Percentiles rank a stretch among this genome's conserved stretches.
phyloP scores from a whole-genome alignment of 225 moss, liverwort and hornwort species.

The Bryum argenteum region DNA sequence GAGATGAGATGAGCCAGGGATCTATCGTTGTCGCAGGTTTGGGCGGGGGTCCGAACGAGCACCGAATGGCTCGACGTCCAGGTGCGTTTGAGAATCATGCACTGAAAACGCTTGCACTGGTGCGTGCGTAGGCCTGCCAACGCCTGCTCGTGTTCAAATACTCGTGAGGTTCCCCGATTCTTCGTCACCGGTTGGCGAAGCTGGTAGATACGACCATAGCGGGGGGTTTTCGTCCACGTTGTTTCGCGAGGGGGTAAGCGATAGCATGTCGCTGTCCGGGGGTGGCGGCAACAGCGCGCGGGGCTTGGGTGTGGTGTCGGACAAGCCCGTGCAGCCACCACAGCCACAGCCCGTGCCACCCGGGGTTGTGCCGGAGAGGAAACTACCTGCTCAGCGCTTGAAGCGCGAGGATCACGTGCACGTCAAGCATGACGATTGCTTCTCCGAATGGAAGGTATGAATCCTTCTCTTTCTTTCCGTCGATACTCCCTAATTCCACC shows the following conservation, averaged over 20 bases:
- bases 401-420: slow-evolving; percentile 77
- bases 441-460: slow-evolving; percentile 88
- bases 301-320: slow-evolving; percentile 28
- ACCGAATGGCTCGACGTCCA: background rate
- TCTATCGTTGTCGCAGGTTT: background rate
- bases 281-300: slow-evolving; percentile 24
- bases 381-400: slow-evolving; percentile 31
- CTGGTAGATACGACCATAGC: background rate
- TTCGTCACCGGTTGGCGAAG: background rate
- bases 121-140: background rate
- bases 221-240: background rate
- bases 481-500: no score
- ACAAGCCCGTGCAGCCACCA: slow-evolving; percentile 24
- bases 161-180: background rate
- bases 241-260: slow-evolving; percentile 8
- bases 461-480: background rate
- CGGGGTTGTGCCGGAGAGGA: slow-evolving; percentile 23
- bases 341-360: slow-evolving; percentile 9
- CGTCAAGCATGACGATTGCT: slow-evolving; percentile 93
- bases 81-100: slow-evolving; percentile 22
- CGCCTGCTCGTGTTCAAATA: background rate
- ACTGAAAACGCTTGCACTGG: background rate
- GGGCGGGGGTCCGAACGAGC: background rate
- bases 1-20: background rate
- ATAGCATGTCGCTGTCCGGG: slow-evolving; percentile 28